Evolutionary conservation across 139 green algal species (phyloP).

Genomic region (Volvox africanus): DNA sequence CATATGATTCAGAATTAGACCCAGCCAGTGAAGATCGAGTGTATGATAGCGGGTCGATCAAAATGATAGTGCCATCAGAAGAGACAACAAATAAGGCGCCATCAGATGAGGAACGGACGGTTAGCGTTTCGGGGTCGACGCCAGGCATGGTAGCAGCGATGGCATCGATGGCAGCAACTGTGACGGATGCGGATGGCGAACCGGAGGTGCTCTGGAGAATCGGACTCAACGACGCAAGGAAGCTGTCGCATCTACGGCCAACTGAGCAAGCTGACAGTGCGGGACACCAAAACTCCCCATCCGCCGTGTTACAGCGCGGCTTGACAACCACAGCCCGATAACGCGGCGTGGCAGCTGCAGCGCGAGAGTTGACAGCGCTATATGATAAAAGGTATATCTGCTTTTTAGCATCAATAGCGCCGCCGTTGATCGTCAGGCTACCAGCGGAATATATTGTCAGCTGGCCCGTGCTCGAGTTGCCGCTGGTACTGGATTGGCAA

Average conservation of each 20-base stretch:
- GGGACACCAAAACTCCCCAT: slow-evolving; percentile 38
- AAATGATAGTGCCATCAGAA: background rate
- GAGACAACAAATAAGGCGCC: background rate
- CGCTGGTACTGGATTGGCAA: background rate
- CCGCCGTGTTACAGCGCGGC: slow-evolving; percentile 17
- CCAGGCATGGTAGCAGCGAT: background rate
- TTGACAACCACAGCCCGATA: slow-evolving; percentile 32
- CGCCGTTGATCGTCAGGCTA: background rate
- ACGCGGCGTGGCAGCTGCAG: background rate
- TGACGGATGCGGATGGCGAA: background rate
- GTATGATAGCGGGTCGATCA: slow-evolving; percentile 19
- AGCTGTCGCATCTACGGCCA: background rate
- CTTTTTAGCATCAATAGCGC: background rate
- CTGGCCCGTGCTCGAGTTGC: background rate
- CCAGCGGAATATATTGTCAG: background rate
- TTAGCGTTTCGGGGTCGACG: background rate
- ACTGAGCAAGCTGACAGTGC: slow-evolving; percentile 13
- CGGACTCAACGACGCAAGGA: background rate
- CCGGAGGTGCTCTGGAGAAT: background rate
- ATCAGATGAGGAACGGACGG: background rate
- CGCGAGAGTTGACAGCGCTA: slow-evolving; percentile 22
- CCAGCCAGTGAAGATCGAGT: background rate
- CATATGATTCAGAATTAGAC: slow-evolving; percentile 12
- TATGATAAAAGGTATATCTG: slow-evolving; percentile 43
- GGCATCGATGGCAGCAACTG: background rate